Evolutionary conservation across 331 rosid species (phyloP).

Genomic region (Saraca asoca): DNA sequence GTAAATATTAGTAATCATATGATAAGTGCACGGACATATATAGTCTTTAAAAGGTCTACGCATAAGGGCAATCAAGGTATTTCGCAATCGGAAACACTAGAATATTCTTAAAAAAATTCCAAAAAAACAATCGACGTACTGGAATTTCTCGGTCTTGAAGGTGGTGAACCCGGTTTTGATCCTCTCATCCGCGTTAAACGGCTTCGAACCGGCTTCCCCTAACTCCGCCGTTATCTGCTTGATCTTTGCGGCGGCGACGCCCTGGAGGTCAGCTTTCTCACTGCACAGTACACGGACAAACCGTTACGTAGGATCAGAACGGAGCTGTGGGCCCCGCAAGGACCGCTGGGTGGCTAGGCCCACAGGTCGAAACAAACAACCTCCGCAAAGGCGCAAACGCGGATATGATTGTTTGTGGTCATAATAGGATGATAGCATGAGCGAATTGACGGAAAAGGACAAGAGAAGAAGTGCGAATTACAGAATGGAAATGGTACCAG

Average conservation of each 20-base stretch:
- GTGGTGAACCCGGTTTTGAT: constrained; percentile 72
- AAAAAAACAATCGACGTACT: constrained; percentile 46
- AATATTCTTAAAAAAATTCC: neutral
- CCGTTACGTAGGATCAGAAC: constrained; percentile 6
- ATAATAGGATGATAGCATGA: neutral
- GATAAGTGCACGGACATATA: neutral
- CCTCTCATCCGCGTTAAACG: constrained; percentile 62
- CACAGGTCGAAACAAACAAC: neutral
- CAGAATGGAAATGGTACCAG: neutral
- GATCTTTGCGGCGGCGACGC: constrained; percentile 67
- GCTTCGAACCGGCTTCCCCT: constrained; percentile 36
- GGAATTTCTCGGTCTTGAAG: constrained; percentile 74
- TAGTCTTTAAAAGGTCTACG: too few species aligned
- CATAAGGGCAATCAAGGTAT: constrained; percentile 17
- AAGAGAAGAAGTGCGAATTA: neutral
- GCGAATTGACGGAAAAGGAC: constrained; percentile 27
- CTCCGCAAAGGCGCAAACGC: constrained; percentile 29
- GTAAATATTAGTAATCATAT: neutral
- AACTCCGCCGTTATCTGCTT: constrained; percentile 62
- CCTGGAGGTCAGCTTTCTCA: constrained; percentile 50
- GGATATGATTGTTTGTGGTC: neutral
- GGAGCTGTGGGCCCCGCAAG: constrained; percentile 38
- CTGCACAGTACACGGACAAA: constrained; percentile 27
- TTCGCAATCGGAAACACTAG: neutral
- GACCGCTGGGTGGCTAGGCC: constrained; percentile 54